Evolutionary conservation across 306 rosid species (phyloP).

Genomic region (Trifolium dubium): DNA sequence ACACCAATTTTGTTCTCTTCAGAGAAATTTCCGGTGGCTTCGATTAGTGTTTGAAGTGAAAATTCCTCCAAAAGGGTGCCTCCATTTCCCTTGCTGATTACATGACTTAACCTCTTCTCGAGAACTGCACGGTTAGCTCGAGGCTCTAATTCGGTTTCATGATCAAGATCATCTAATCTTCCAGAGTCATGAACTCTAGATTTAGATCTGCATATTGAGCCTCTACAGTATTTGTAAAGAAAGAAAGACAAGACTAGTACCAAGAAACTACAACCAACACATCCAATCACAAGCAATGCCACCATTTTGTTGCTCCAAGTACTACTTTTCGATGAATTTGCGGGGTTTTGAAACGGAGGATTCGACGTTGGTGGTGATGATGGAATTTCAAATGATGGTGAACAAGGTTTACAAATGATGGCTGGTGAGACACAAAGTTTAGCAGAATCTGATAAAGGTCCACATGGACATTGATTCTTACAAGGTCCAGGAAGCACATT

Average conservation of each 20-base stretch:
- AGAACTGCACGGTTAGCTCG: conserved; percentile 31
- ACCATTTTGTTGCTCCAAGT: conserved; percentile 65
- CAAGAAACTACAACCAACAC: conserved; percentile 65
- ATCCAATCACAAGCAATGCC: conserved; percentile 76
- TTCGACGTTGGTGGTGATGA: not conserved
- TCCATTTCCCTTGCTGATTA: conserved; percentile 71
- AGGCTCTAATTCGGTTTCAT: not conserved
- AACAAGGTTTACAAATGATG: conserved; percentile 54
- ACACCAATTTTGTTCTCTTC: conserved; percentile 69
- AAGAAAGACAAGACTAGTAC: conserved; percentile 53
- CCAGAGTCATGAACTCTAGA: conserved; percentile 86
- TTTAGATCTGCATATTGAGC: conserved; percentile 41
- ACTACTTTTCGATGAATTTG: not conserved
- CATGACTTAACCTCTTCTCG: conserved; percentile 77
- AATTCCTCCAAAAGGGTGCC: conserved; percentile 73
- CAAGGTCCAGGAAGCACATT: conserved; percentile 80
- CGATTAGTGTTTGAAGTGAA: conserved; percentile 46
- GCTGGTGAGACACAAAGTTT: conserved; percentile 43
- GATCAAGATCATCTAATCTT: conserved; percentile 58
- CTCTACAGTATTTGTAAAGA: conserved; percentile 50
- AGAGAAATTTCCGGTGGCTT: conserved; percentile 68
- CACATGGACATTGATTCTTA: conserved; percentile 54
- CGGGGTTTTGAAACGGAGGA: not conserved
- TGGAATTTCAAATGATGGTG: conserved; percentile 2
- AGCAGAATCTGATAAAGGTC: conserved; percentile 29